A percentile compares a stretch with the other conserved stretches of the same genome.
Conservation (phyloP, 192 early-diverging fungal genomes). For the Coemansia sp. region DNA sequence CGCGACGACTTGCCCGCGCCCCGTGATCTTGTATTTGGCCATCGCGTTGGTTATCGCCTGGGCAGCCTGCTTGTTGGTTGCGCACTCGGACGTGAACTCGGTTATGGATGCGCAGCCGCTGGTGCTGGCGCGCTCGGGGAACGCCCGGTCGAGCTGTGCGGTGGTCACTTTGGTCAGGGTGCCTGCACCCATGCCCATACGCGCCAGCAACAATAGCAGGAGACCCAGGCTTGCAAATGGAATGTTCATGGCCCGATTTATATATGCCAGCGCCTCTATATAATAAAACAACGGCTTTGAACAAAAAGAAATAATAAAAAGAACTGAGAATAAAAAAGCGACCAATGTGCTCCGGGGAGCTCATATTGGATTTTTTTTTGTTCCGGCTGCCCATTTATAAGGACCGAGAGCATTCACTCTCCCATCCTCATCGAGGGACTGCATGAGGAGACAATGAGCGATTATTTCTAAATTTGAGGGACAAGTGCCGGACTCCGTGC, state of each 20-base stretch:
- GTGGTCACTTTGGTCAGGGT: neutral
- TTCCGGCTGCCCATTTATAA: too few species aligned
- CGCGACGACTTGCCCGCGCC: slow-evolving; percentile 31
- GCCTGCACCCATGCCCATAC: neutral
- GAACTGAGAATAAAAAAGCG: too few species aligned
- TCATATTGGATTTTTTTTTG: too few species aligned
- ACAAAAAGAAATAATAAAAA: too few species aligned
- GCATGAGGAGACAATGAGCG: too few species aligned
- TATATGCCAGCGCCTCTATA: too few species aligned
- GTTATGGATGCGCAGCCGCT: slow-evolving; percentile 2
- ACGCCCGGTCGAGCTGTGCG: slow-evolving; percentile 4
- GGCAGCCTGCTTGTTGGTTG: slow-evolving; percentile 23
- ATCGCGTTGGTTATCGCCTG: slow-evolving; percentile 33
- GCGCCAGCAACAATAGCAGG: neutral
- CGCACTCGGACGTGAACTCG: slow-evolving; percentile 24
- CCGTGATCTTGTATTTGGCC: slow-evolving; percentile 29
- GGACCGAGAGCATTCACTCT: too few species aligned
- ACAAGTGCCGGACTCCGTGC: too few species aligned
- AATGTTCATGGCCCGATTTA: slow-evolving; percentile 10
- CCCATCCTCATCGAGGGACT: too few species aligned
- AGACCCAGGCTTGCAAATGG: neutral
- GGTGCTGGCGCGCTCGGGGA: slow-evolving; percentile 3
- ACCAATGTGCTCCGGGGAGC: too few species aligned
- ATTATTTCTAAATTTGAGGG: too few species aligned
- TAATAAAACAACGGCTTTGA: too few species aligned